phyloP scores from a whole-genome alignment of 2,329 filamentous ascomycete species.

The Sporothrix luriei region DNA sequence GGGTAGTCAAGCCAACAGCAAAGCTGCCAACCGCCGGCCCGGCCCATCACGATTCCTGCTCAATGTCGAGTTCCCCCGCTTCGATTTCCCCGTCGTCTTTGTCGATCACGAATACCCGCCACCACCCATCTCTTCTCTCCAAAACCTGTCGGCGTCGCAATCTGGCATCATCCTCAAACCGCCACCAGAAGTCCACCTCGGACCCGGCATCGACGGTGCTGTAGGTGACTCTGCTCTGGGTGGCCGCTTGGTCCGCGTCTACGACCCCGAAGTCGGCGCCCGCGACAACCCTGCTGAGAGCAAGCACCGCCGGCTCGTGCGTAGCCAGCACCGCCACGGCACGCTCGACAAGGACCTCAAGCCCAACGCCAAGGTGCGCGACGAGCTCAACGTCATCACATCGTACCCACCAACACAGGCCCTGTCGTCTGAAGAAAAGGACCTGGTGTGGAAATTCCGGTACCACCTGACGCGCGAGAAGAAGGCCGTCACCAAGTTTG shows the following conservation, averaged over 20 bases:
- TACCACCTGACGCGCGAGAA: constrained; percentile 95
- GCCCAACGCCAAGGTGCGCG: constrained; percentile 91
- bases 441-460: constrained; percentile 95
- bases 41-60: constrained; percentile 70
- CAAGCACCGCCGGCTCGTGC: constrained; percentile 88
- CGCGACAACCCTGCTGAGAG: constrained; percentile 91
- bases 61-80: constrained; percentile 88
- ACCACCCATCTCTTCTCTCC: constrained; percentile 76
- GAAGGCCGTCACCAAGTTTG: constrained; percentile 89
- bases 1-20: constrained; percentile 43
- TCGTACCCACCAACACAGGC: constrained; percentile 90
- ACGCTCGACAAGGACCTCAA: constrained; percentile 93
- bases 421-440: constrained; percentile 86
- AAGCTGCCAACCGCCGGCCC: constrained; percentile 44
- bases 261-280: constrained; percentile 89
- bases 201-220: constrained; percentile 68
- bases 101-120: constrained; percentile 90
- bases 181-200: constrained; percentile 84
- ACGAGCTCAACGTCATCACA: constrained; percentile 89
- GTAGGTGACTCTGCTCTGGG: constrained; percentile 53
- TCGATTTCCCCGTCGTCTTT: constrained; percentile 95
- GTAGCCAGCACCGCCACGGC: constrained; percentile 87
- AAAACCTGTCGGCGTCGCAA: constrained; percentile 64
- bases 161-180: constrained; percentile 74
- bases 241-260: constrained; percentile 76